Conservation (phyloP, 2,329 filamentous ascomycete species). For the Iodosphaeria phyllophila region DNA sequence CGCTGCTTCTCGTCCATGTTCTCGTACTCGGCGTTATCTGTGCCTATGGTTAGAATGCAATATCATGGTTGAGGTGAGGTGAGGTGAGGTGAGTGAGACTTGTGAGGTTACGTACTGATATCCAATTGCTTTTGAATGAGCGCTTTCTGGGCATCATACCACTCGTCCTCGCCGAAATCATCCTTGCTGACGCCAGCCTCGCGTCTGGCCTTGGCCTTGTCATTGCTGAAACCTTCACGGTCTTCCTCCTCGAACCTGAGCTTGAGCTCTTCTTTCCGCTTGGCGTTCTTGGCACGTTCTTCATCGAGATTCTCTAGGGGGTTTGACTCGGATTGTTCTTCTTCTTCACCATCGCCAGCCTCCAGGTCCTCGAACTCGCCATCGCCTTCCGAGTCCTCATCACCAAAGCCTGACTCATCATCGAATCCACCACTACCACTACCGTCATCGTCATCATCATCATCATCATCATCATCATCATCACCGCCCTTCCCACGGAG, state of each 20-base stretch:
- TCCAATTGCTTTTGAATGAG: constrained; percentile 86
- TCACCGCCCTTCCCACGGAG: constrained; percentile 36
- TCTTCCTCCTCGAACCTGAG: constrained; percentile 95
- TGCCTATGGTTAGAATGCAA: constrained; percentile 34
- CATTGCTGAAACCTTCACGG: constrained; percentile 83
- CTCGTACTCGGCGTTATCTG: constrained; percentile 90
- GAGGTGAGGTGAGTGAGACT: no score
- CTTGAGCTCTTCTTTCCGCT: constrained; percentile 84
- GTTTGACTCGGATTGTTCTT: constrained; percentile 25
- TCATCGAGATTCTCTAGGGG: constrained; percentile 48
- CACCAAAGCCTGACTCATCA: constrained; percentile 30
- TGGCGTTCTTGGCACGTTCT: constrained; percentile 80
- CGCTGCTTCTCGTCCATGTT: constrained; percentile 70
- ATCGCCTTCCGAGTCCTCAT: constrained; percentile 51
- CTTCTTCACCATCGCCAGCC: constrained; percentile 49
- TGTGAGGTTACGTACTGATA: no score
- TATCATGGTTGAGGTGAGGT: neutral
- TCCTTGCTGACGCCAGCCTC: constrained; percentile 45
- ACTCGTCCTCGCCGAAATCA: constrained; percentile 92
- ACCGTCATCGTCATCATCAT: constrained; percentile 28
- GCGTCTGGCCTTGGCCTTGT: constrained; percentile 59
- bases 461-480: constrained; percentile 35
- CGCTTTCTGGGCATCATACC: constrained; percentile 96
- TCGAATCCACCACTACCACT: constrained; percentile 33
- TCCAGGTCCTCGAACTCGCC: constrained; percentile 78